Evolutionary conservation across 176 grass and related monocot species (phyloP).

Genomic region (Pontederia paniculata): DNA sequence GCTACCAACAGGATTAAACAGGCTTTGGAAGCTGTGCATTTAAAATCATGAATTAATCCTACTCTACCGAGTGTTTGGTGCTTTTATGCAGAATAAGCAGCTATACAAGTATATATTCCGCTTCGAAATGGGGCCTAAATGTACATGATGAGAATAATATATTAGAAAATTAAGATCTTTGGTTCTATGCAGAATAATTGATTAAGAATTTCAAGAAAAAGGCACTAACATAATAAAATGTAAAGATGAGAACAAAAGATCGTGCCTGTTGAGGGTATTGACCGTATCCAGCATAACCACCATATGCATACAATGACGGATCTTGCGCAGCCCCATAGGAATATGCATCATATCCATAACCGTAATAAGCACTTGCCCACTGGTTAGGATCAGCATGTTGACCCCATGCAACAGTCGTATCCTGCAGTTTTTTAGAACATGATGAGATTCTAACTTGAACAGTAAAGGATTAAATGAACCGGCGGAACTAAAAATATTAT

Average conservation of each 20-base stretch:
- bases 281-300: slow-evolving; percentile 73
- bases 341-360: slow-evolving; percentile 93
- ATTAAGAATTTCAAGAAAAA: neutral
- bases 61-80: no score
- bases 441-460: slow-evolving; percentile 8
- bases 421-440: slow-evolving; percentile 24
- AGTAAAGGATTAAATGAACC: neutral
- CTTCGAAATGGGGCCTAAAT: no score
- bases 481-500: no score
- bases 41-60: no score
- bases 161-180: no score
- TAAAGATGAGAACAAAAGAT: neutral
- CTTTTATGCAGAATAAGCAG: no score
- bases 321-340: slow-evolving; percentile 72
- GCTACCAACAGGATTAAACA: no score
- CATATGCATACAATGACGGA: slow-evolving; percentile 73
- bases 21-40: no score
- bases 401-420: slow-evolving; percentile 60
- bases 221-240: slow-evolving; percentile 4
- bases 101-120: no score
- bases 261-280: slow-evolving; percentile 88
- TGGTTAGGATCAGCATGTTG: slow-evolving; percentile 95
- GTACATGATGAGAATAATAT: no score
- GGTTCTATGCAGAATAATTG: slow-evolving; percentile 9
- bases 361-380: slow-evolving; percentile 78